Evolutionary conservation across 306 rosid species (phyloP), one percentile per base, ranked within the genome.

Genomic region (Cicer judaicum): DNA sequence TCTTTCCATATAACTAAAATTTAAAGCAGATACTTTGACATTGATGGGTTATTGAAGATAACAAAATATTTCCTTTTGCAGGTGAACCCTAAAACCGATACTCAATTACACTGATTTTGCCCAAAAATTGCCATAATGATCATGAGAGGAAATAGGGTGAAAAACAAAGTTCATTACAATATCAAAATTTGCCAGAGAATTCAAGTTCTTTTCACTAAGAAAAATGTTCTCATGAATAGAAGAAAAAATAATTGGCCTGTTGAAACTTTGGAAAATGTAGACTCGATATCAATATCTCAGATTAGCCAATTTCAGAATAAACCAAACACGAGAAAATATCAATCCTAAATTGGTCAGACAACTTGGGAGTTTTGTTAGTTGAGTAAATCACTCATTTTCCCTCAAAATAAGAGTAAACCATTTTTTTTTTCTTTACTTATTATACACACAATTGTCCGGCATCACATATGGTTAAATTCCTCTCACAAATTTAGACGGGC

Each of bases 31-130:
- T 70, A 40, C 16, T 15, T 39, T 18, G 62, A 53, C 38, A 54
- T 18, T 42, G 10, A 41, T 71, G 65, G n/a, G 5, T 2, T 39
- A 39, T 4, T n/a, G 67, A 53, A 19, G 43, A 68, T 48, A 19
- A 64, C 48, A 16, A 15, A 70, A 52, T 14, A 50, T 68, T 78
- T 72, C 60, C 8, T 24, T 64, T 34, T 63, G 14, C 24, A 7
- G 15, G 59, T 29, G 29, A 70, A 52, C 40, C 48, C 67, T 70
- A 8, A 57, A 50, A 14, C 62, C 1, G 3, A 50, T 14, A 40
- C 34, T 15, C n/a, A 41, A 63, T 63, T 14, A 56, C 66, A 2
- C 34, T 29, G 34, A 29, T 29, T 38, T 2, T 14, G 13, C 49
- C 63, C 52, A 15, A 36, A 70, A 7, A n/a, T 2, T 38, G 39